Evolutionary conservation across 768 basidiomycete genomes (phyloP), one percentile per base, ranked within the genome.

Genomic region (Sutorius australiensis): DNA sequence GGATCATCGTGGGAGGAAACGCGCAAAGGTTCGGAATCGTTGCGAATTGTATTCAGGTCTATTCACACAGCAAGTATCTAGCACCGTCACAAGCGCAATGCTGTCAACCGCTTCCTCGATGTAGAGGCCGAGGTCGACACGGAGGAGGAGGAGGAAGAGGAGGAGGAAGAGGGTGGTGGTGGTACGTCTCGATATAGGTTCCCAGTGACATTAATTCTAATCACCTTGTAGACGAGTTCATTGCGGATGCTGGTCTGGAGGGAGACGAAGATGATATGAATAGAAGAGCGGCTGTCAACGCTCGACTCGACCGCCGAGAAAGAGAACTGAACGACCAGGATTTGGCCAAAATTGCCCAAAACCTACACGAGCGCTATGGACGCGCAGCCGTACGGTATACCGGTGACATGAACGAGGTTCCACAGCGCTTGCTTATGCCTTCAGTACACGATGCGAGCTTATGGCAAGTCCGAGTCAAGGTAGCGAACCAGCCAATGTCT

Each of bases 401-500:
- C 17, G 93, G 92, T 28, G 93, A 95, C 67, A 87, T 91, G 82
- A 95, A 92, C 59, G 87, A 91, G 58, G 84, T 97, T 24, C 95
- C 97, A 2, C 94, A 98, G 64, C 79, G 92, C 14, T 70, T 98
- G 50, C 78, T 98, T 17, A 98, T 99, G 94, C 97, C 97, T 17
- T 92, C 89, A 3, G 92, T 97, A 0, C 88, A 95, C 49, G 97
- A 99, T 67, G 89, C 95, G 11, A 94, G 84, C 67, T 73, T 99
- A 54, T 99, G 95, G 94, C 93, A 94, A 74, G 83, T 98, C 51
- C 80, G 90, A 61, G 93, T 95, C 60, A 92, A 92, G 82, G 93
- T 91, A 63, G 46, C 77, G 70, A 19, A 19, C 50, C 39, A 14
- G 9, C 38, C 13, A 16, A 12, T 21, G 4, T 1, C 16, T 28